Percentiles rank a stretch among this genome's conserved stretches.
These are phyloP conservation scores for Vigna reflexopilosa DNA, from an alignment of 306 rosid genomes.

Conservation along the genomic window DNA sequence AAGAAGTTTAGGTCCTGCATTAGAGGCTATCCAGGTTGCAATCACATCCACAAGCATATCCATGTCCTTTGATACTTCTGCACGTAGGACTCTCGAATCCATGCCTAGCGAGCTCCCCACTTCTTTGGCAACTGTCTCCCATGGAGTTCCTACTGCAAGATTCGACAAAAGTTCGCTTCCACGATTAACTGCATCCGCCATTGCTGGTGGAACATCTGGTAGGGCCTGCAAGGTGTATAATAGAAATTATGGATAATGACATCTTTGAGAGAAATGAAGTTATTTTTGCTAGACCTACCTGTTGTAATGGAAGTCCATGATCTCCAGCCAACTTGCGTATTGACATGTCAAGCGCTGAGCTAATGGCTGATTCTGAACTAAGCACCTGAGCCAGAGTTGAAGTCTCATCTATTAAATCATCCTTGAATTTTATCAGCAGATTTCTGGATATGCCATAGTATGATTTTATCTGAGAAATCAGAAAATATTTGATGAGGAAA, in stretches of 20 bases:
- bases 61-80: slow-evolving; percentile 78
- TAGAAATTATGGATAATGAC: neutral
- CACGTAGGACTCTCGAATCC: slow-evolving; percentile 72
- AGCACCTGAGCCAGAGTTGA: slow-evolving; percentile 80
- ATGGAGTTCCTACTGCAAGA: slow-evolving; percentile 81
- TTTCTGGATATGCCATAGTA: slow-evolving; percentile 92
- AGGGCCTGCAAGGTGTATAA: slow-evolving; percentile 65
- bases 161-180: slow-evolving; percentile 87
- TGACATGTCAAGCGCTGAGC: slow-evolving; percentile 97
- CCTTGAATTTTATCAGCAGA: slow-evolving; percentile 86
- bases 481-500: slow-evolving; percentile 21
- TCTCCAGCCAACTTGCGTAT: slow-evolving; percentile 88
- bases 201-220: slow-evolving; percentile 95
- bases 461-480: slow-evolving; percentile 77
- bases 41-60: slow-evolving; percentile 80
- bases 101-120: slow-evolving; percentile 80
- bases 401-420: slow-evolving; percentile 92
- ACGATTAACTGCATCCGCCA: slow-evolving; percentile 94
- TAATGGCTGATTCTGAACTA: slow-evolving; percentile 86
- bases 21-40: slow-evolving; percentile 83
- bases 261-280: neutral
- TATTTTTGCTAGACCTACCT: slow-evolving; percentile 58
- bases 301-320: slow-evolving; percentile 94
- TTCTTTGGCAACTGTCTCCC: slow-evolving; percentile 96
- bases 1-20: slow-evolving; percentile 68